Base-by-base conservation (phyloP, 805 yeast genomes). In the Saccharomycopsis babjevae region DNA sequence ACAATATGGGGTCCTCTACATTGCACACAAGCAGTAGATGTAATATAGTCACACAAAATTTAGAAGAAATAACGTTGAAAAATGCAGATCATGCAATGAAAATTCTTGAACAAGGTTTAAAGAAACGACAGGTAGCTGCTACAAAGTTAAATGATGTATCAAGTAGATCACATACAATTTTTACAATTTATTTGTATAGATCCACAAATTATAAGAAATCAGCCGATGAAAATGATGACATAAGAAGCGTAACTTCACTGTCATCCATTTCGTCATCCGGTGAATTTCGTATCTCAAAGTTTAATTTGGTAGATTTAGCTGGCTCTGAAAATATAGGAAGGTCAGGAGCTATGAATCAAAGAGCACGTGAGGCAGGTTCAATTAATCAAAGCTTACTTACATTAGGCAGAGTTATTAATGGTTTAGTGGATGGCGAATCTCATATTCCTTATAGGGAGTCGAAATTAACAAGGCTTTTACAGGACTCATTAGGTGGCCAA, bases 311-410 rank as follows among this genome's bases (percentile, higher is more conserved):
- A 5, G 98, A 93, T 74, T 77, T 93, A 65, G 99, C 98, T 0
- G 98, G 99, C 0, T 88, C 96, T 5, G 99, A 93, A 71, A 92
- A 92, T 70, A 86, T 93, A 59, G 81, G 77, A 65, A 77, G 90
- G 67, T 88, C 97, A 0, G 99, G 99, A 2, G 97, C 97, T 0
- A 78, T 83, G 28, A 84, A 88, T 66, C 86, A 83, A 69, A 78
- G 97, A 54, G 97, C 97, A 0, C 84, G 90, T 66, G 99, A 93
- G 69, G 97, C 97, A 0, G 97, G 97, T 0, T 83, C 89, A 20
- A 92, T 92, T 57, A 93, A 93, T 72, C 96, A 90, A 71, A 86
- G 96, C 71, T 76, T 93, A 58, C 74, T 93, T 42, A 86, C 97
- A 0, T 77, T 93, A 52, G 98, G 98, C 1, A 77, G 96, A 64